phyloP scores from a whole-genome alignment of 2,329 filamentous ascomycete genomes.

The Rachicladosporium sp. region DNA sequence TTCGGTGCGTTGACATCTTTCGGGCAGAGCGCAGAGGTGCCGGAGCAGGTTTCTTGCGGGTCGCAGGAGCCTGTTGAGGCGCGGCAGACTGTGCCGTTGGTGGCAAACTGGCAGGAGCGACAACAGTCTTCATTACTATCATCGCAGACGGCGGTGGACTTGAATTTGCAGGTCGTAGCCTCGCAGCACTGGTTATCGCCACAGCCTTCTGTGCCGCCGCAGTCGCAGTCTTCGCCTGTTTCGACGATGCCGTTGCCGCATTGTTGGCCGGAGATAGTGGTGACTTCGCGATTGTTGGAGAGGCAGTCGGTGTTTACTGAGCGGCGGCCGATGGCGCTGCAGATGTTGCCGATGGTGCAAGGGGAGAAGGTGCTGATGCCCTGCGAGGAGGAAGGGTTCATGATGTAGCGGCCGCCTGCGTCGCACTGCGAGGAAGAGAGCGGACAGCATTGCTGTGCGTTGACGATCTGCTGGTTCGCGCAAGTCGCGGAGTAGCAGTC shows the following conservation, averaged over 20 bases:
- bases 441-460: conserved; percentile 66
- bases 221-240: conserved; percentile 88
- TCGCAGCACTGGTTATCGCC: conserved; percentile 72
- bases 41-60: conserved; percentile 70
- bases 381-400: conserved; percentile 78
- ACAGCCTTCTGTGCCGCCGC: conserved; percentile 65
- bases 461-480: conserved; percentile 45
- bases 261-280: conserved; percentile 67
- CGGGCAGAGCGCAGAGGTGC: conserved; percentile 61
- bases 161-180: conserved; percentile 75
- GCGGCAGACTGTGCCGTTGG: conserved; percentile 62
- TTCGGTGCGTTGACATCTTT: conserved; percentile 56
- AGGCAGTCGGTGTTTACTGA: conserved; percentile 68
- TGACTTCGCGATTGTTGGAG: conserved; percentile 71
- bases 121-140: conserved; percentile 82
- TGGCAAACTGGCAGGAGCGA: conserved; percentile 55
- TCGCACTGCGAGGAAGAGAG: conserved; percentile 56
- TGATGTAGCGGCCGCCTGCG: conserved; percentile 71
- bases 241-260: conserved; percentile 98
- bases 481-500: conserved; percentile 70
- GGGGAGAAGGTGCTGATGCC: conserved; percentile 71
- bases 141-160: conserved; percentile 59
- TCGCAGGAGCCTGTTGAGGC: conserved; percentile 71
- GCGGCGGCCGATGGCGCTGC: conserved; percentile 66
- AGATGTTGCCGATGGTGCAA: conserved; percentile 88